phyloP scores from a whole-genome alignment of 1,284 basidiomycete species.

The Cutaneotrichosporon mucoides region DNA sequence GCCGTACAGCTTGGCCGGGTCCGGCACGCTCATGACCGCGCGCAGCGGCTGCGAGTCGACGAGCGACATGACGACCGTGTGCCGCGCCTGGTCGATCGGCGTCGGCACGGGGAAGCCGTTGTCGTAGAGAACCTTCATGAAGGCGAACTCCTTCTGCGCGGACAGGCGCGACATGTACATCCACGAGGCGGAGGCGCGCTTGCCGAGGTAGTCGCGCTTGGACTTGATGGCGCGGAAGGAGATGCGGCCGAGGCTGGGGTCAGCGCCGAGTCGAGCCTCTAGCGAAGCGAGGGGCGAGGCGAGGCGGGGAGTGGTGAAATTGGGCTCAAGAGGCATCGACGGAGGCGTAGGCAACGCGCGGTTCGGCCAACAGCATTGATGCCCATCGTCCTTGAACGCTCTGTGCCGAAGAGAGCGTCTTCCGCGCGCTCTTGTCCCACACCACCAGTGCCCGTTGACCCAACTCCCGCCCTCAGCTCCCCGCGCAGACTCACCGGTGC shows the following conservation, averaged over 20 bases:
- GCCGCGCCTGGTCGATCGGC: constrained; percentile 90
- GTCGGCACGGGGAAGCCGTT: constrained; percentile 89
- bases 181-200: constrained; percentile 94
- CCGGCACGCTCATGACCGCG: constrained; percentile 76
- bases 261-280: neutral
- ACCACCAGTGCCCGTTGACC: no score
- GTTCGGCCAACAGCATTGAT: no score
- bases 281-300: no score
- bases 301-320: no score
- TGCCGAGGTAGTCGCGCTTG: constrained; percentile 95
- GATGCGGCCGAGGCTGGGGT: constrained; percentile 77
- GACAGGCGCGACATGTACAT: constrained; percentile 99
- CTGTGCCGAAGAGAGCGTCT: no score
- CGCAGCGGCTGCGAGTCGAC: constrained; percentile 97
- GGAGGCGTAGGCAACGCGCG: no score
- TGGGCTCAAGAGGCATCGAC: no score
- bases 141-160: constrained; percentile 95
- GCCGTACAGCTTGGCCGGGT: constrained; percentile 86
- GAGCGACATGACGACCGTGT: constrained; percentile 93
- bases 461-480: no score
- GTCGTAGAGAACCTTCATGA: constrained; percentile 97
- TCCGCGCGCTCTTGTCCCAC: no score
- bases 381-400: no score
- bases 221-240: constrained; percentile 96
- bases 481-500: constrained; percentile 60